These are phyloP conservation scores for Pseudogymnoascus sp. DNA, from an alignment of 2,329 filamentous ascomycete species.

Conservation along the genomic window DNA sequence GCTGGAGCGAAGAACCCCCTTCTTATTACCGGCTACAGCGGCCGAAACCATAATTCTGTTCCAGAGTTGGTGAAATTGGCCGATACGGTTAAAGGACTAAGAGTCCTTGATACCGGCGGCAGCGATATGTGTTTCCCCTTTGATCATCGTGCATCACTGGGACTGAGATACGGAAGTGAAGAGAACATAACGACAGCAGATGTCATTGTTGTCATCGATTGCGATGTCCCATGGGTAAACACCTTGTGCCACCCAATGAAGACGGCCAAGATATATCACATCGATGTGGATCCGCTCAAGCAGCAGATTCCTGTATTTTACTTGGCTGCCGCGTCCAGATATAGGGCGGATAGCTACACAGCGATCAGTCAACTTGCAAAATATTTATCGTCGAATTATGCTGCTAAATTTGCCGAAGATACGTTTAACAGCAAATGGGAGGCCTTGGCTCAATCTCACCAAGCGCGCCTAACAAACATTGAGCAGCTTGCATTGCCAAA, in stretches of 20 bases:
- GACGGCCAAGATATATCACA: constrained; percentile 50
- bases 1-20: constrained; percentile 57
- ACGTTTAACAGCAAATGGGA: constrained; percentile 38
- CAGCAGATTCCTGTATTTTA: constrained; percentile 69
- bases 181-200: constrained; percentile 68
- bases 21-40: constrained; percentile 61
- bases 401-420: constrained; percentile 33
- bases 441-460: constrained; percentile 48
- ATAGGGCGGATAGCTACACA: constrained; percentile 54
- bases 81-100: constrained; percentile 56
- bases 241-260: constrained; percentile 53
- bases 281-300: constrained; percentile 58
- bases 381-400: constrained; percentile 42
- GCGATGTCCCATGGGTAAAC: constrained; percentile 86
- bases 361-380: constrained; percentile 61
- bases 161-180: constrained; percentile 66
- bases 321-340: constrained; percentile 55
- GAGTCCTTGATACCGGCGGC: constrained; percentile 67
- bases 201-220: constrained; percentile 76
- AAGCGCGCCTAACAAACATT: constrained; percentile 51
- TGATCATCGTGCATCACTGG: constrained; percentile 57
- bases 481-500: constrained; percentile 45
- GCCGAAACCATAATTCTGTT: constrained; percentile 57
- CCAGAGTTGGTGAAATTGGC: constrained; percentile 57
- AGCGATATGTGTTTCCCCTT: constrained; percentile 76